These are phyloP conservation scores for Delitschia confertaspora DNA, from an alignment of 495 filamentous ascomycete genomes.

Conservation along the genomic window DNA sequence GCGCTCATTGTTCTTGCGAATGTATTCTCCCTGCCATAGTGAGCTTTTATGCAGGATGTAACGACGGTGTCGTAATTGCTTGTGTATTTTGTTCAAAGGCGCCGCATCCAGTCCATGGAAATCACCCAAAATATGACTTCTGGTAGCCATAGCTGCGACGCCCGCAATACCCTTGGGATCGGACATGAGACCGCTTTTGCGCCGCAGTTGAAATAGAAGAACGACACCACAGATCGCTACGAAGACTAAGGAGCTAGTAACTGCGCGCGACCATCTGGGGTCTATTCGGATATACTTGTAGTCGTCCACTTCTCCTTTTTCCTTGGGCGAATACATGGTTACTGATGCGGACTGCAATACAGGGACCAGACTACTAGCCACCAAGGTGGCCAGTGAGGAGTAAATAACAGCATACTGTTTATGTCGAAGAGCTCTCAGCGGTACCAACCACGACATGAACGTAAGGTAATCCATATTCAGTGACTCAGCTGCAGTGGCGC, in stretches of 20 bases:
- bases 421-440: conserved; percentile 49
- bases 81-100: conserved; percentile 54
- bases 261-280: conserved; percentile 50
- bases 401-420: conserved; percentile 58
- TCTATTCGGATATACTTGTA: conserved; percentile 44
- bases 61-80: conserved; percentile 51
- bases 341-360: conserved; percentile 52
- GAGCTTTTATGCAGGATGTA: conserved; percentile 63
- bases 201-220: conserved; percentile 49
- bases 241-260: conserved; percentile 43
- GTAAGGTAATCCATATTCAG: conserved; percentile 68
- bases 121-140: conserved; percentile 62
- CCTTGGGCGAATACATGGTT: conserved; percentile 40
- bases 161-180: conserved; percentile 69
- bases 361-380: conserved; percentile 56
- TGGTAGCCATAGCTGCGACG: conserved; percentile 63
- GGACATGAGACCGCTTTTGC: conserved; percentile 54
- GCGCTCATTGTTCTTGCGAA: conserved; percentile 33
- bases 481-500: conserved; percentile 55
- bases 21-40: conserved; percentile 48
- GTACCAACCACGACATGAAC: conserved; percentile 52
- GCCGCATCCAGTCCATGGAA: conserved; percentile 64
- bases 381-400: conserved; percentile 51
- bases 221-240: conserved; percentile 46
- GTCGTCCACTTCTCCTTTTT: conserved; percentile 12